Base-by-base conservation (phyloP, 345 rosid species). In the Eucalyptus albens region DNA sequence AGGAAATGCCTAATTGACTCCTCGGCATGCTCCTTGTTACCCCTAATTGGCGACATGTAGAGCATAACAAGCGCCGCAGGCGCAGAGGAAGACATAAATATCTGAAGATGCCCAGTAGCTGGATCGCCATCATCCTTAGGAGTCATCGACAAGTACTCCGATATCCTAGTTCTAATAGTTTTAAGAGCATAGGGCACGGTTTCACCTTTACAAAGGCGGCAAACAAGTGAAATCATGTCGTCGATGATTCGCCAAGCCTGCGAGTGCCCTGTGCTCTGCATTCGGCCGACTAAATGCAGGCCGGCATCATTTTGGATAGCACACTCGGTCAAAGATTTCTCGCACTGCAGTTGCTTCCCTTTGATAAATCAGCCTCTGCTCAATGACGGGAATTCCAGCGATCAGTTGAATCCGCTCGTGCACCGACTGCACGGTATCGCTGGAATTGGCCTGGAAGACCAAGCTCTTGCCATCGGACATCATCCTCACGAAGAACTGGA, bases 301-400 rank as follows among this genome's bases (percentile, higher is more conserved):
- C 93, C 92, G 3, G 98, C 94, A 77, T 98, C 99, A 45, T 96
- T 95, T 88, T 96, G 94, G 8, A 97, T 93, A 0, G 93, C 91
- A 51, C 97, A 98, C 50, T 95, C 94, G 29, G 94, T 91, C 13
- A 98, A 91, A 6, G 96, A 90, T 49, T 95, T 94, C 42, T 98
- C 98, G 91, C 90, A 55, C 95, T 95, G 97, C 5, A 98, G 93
- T 92, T 97, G 99, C 90, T 92, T 96, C 50, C 99, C 98, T 86
- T 90, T 44, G n/a, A 26, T 97, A 95, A 90, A 98, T 94, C 17
- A 97, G 69, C 82, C 99, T 88, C 90, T 97, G 99, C 85, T 95
- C 96, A 1, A 31, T 85, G 47, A 92, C 90, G 22, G 99, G 99
- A 88, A 97, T 96, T 88, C 93, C 94, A 2, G 97, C 94, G 89